phyloP scores from a whole-genome alignment of 2,329 filamentous ascomycete species.

The Teratosphaeria zuluensis region DNA sequence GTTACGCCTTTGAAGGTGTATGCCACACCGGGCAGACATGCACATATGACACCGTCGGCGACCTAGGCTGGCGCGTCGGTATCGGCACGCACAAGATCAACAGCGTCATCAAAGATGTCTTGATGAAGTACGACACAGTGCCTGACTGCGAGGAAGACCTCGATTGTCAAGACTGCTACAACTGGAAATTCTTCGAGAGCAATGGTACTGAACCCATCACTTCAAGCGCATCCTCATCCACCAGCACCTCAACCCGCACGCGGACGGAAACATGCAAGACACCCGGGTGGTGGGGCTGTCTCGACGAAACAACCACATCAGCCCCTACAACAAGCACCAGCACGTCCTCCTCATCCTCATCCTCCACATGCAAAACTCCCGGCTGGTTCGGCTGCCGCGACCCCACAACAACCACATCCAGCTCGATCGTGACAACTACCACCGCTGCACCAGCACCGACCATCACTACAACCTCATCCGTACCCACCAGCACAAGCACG shows the following conservation, averaged over 20 bases:
- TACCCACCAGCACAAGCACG: conserved; percentile 34
- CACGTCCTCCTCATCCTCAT: conserved; percentile 30
- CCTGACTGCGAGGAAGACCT: conserved; percentile 66
- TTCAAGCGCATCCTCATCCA: conserved; percentile 43
- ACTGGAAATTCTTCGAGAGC: conserved; percentile 92
- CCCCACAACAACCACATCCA: conserved; percentile 27
- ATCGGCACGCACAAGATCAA: conserved; percentile 87
- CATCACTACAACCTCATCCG: conserved; percentile 21
- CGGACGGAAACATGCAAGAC: conserved; percentile 82
- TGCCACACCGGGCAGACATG: conserved; percentile 87
- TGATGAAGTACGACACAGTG: conserved; percentile 72
- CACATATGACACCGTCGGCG: conserved; percentile 82
- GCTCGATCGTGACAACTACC: conserved; percentile 19
- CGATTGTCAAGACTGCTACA: conserved; percentile 76
- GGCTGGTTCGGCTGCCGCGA: conserved; percentile 61
- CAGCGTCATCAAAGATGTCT: conserved; percentile 76
- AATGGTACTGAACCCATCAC: conserved; percentile 69
- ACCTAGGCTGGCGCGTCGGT: conserved; percentile 85
- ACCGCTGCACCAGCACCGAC: conserved; percentile 22
- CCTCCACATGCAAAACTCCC: conserved; percentile 49
- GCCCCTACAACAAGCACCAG: conserved; percentile 21
- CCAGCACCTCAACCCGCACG: conserved; percentile 52
- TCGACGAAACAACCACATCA: conserved; percentile 41
- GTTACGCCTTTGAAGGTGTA: conserved; percentile 86
- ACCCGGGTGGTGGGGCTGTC: conserved; percentile 82